Conservation (phyloP, 805 yeast species). For the Candida dendrica region DNA sequence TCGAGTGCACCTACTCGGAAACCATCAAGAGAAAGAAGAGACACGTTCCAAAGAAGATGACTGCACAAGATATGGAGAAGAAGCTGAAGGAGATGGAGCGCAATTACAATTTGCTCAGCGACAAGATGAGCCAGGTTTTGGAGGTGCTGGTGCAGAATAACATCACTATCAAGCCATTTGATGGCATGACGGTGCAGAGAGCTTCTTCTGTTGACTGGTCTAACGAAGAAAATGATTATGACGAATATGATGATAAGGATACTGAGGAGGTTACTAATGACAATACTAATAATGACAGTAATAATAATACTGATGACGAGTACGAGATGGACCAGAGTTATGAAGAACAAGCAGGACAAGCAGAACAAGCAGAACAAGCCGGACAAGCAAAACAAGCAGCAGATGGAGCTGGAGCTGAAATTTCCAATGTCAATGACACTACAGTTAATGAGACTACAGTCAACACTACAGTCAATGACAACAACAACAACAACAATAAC, state of each 20-base stretch:
- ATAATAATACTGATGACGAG: background rate
- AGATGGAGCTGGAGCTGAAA: conserved; percentile 25
- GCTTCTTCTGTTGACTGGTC: background rate
- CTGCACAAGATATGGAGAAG: conserved; percentile 18
- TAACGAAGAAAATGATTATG: background rate
- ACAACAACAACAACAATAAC: too few relatives aligned
- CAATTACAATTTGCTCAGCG: conserved; percentile 9
- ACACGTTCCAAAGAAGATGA: conserved; percentile 11
- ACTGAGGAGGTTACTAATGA: too few relatives aligned
- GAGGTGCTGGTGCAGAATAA: background rate
- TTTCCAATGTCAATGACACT: too few relatives aligned
- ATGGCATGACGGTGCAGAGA: background rate
- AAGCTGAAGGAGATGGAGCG: conserved; percentile 13
- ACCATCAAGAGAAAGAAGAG: conserved; percentile 16
- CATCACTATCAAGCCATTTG: background rate
- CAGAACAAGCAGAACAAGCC: conserved; percentile 35
- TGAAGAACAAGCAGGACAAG: conserved; percentile 44
- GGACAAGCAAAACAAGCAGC: conserved; percentile 47
- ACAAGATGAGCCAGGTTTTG: conserved; percentile 9
- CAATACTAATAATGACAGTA: background rate
- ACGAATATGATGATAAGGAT: background rate
- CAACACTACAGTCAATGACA: too few relatives aligned
- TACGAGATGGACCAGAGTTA: background rate
- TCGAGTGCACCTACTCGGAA: conserved; percentile 62
- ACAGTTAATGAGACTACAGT: too few relatives aligned